Conservation (phyloP, 2,329 filamentous ascomycete genomes). For the Colletotrichum lindemuthianum region DNA sequence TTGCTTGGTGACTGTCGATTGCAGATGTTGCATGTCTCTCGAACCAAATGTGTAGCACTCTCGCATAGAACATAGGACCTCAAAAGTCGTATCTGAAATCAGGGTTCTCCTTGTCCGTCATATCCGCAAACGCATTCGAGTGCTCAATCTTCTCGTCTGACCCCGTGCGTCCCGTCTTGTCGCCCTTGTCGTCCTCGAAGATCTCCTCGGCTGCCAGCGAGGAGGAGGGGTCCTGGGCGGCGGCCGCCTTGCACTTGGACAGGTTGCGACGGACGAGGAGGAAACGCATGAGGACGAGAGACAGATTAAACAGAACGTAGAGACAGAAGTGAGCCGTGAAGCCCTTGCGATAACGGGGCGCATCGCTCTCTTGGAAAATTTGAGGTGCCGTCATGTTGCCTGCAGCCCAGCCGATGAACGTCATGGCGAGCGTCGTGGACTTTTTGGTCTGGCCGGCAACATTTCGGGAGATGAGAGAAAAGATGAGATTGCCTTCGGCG, state of each 20-base stretch:
- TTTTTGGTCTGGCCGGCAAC: conserved; percentile 77
- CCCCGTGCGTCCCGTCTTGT: background rate
- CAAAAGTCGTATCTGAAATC: conserved; percentile 36
- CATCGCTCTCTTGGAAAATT: conserved; percentile 67
- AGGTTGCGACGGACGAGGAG: conserved; percentile 41
- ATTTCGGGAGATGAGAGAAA: conserved; percentile 76
- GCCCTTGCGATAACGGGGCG: conserved; percentile 61
- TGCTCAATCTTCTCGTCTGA: conserved; percentile 35
- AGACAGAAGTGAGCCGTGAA: conserved; percentile 48
- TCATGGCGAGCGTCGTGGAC: conserved; percentile 64
- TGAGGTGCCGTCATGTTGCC: conserved; percentile 76
- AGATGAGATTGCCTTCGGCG: conserved; percentile 60
- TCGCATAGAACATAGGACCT: background rate
- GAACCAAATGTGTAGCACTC: too few species aligned
- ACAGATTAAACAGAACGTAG: conserved; percentile 46
- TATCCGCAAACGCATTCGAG: conserved; percentile 36
- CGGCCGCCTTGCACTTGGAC: conserved; percentile 26
- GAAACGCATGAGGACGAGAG: conserved; percentile 40
- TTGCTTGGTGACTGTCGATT: too few species aligned
- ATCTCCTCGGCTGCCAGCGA: conserved; percentile 7
- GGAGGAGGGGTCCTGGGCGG: background rate
- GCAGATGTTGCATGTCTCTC: too few species aligned
- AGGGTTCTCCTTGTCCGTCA: conserved; percentile 37
- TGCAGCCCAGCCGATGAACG: conserved; percentile 29
- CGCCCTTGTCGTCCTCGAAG: conserved; percentile 2